phyloP scores from a whole-genome alignment of 176 grass and related monocot genomes.

The Juncus effusus region DNA sequence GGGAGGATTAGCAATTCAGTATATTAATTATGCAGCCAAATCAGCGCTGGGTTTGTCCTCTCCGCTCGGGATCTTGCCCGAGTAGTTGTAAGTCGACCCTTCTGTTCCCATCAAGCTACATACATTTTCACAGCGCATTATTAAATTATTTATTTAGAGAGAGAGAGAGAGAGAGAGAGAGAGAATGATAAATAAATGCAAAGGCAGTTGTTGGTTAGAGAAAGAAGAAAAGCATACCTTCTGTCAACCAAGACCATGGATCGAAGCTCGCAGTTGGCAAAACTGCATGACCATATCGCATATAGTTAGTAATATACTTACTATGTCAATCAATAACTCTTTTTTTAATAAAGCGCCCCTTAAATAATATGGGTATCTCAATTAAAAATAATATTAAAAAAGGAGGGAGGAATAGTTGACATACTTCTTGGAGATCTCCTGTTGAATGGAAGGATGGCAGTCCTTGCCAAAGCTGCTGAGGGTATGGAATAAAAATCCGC shows the following conservation, averaged over 20 bases:
- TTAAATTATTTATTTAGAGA: no score
- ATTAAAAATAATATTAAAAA: background rate
- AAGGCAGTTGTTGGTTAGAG: background rate
- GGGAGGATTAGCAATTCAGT: no score
- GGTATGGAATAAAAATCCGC: slow-evolving; percentile 59
- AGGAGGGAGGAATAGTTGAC: background rate
- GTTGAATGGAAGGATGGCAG: slow-evolving; percentile 47
- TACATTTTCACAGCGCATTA: background rate
- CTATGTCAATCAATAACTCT: no score
- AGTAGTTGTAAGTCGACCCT: slow-evolving; percentile 33
- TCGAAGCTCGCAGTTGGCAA: slow-evolving; percentile 70
- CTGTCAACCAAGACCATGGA: slow-evolving; percentile 62
- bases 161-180: background rate
- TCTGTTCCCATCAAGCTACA: slow-evolving; percentile 44
- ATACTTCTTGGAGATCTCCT: slow-evolving; percentile 56
- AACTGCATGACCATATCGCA: slow-evolving; percentile 27
- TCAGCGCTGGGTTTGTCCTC: slow-evolving; percentile 41
- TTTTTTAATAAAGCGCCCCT: no score
- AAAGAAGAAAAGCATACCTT: slow-evolving; percentile 31
- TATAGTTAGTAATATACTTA: background rate
- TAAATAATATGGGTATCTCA: background rate
- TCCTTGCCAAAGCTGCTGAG: slow-evolving; percentile 46
- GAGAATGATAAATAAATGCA: background rate
- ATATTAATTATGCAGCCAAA: no score
- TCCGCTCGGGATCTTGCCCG: slow-evolving; percentile 39